Evolutionary conservation across 805 yeast species (phyloP).

Genomic region (Millerago galiae): DNA sequence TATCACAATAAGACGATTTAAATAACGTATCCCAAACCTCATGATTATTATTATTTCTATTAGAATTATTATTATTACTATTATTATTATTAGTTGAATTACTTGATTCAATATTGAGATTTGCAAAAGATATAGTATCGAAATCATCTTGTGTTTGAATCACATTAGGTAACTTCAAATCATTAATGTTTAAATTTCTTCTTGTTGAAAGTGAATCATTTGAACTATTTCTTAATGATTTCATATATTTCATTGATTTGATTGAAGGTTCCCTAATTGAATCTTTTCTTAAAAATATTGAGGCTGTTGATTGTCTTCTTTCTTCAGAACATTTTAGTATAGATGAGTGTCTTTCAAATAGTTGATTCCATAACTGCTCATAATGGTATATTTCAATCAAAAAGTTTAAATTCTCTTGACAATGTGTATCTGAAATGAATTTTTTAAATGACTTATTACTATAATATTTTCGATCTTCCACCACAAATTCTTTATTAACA

Average conservation of each 20-base stretch:
- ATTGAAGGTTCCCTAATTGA: constrained; percentile 13
- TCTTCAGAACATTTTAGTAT: constrained; percentile 26
- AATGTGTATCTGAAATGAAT: constrained; percentile 33
- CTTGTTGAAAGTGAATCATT: not conserved
- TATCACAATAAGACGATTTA: constrained; percentile 9
- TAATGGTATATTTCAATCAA: constrained; percentile 39
- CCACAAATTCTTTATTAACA: not conserved
- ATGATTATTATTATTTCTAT: not conserved
- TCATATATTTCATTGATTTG: not conserved
- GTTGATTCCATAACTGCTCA: constrained; percentile 35
- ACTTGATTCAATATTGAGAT: constrained; percentile 2
- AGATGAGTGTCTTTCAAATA: constrained; percentile 26
- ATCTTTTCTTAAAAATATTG: constrained; percentile 16
- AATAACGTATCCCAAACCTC: constrained; percentile 16
- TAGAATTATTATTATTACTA: not conserved
- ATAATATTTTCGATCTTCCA: constrained; percentile 5
- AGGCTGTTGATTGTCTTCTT: constrained; percentile 18
- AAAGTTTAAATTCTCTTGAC: constrained; percentile 40
- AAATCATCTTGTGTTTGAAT: constrained; percentile 15
- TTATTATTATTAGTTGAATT: not conserved
- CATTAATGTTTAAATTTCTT: not conserved
- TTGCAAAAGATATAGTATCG: constrained; percentile 18
- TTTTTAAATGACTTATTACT: constrained; percentile 25
- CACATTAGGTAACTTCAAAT: constrained; percentile 12
- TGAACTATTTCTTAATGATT: not conserved